Conservation (phyloP, 1,284 basidiomycete genomes). For the Afroboletus lepidellus region DNA sequence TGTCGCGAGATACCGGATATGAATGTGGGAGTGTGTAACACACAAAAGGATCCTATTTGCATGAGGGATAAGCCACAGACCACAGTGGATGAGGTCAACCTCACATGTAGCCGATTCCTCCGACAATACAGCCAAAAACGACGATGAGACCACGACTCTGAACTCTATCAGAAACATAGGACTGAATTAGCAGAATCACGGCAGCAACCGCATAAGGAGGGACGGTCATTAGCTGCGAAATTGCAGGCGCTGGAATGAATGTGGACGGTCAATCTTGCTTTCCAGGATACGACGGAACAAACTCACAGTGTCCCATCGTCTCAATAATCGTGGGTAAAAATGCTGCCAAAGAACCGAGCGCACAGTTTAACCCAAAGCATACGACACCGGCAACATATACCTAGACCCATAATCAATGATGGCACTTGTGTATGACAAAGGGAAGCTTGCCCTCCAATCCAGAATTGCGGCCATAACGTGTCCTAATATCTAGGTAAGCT, state of each 20-base stretch:
- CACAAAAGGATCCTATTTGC: constrained; percentile 22
- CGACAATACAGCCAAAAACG: constrained; percentile 46
- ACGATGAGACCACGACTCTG: constrained; percentile 71
- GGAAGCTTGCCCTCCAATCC: constrained; percentile 63
- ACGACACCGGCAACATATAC: constrained; percentile 64
- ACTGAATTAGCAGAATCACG: constrained; percentile 61
- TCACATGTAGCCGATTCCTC: constrained; percentile 58
- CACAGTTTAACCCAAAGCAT: constrained; percentile 79
- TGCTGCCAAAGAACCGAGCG: constrained; percentile 75
- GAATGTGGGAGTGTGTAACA: constrained; percentile 37
- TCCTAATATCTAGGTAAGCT: constrained; percentile 33
- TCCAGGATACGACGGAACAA: neutral
- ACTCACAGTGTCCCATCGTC: constrained; percentile 61
- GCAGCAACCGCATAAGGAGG: constrained; percentile 80
- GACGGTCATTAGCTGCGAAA: constrained; percentile 71
- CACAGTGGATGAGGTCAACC: neutral
- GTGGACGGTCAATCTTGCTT: neutral
- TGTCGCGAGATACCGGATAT: constrained; percentile 63
- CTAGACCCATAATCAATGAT: constrained; percentile 32
- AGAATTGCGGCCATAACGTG: constrained; percentile 64
- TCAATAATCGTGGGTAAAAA: constrained; percentile 84
- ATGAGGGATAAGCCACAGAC: neutral
- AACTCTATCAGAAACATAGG: constrained; percentile 67
- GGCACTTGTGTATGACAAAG: neutral
- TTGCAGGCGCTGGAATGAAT: constrained; percentile 41